These are phyloP conservation scores for Xenosphaeropsis pyriputrescens DNA, from an alignment of 2,329 filamentous ascomycete species.

Conservation along the genomic window DNA sequence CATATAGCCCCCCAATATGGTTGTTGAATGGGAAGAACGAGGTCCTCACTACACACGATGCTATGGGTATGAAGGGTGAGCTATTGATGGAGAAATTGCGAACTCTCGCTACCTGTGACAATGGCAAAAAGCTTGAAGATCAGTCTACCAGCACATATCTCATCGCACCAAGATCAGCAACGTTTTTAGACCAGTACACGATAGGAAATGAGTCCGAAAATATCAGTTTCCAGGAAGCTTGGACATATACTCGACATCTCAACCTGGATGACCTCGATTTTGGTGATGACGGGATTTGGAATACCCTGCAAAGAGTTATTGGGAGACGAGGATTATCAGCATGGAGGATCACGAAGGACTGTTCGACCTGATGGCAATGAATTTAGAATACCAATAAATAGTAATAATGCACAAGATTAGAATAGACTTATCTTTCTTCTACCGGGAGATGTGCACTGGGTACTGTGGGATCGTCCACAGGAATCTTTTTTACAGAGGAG, in stretches of 20 bases:
- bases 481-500: too few relatives aligned
- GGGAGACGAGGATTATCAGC: slow-evolving; percentile 44
- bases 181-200: slow-evolving; percentile 51
- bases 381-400: too few relatives aligned
- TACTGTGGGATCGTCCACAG: too few relatives aligned
- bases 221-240: slow-evolving; percentile 53
- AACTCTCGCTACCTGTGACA: slow-evolving; percentile 45
- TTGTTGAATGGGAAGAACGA: slow-evolving; percentile 63
- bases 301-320: slow-evolving; percentile 53
- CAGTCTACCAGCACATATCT: slow-evolving; percentile 52
- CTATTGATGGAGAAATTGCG: slow-evolving; percentile 42
- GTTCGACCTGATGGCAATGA: slow-evolving; percentile 10
- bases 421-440: too few relatives aligned
- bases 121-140: slow-evolving; percentile 37
- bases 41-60: slow-evolving; percentile 53
- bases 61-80: slow-evolving; percentile 57
- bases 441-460: too few relatives aligned
- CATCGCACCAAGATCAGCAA: slow-evolving; percentile 59
- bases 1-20: slow-evolving; percentile 71
- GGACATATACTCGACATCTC: slow-evolving; percentile 52
- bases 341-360: slow-evolving; percentile 53
- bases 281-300: slow-evolving; percentile 60
- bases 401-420: too few relatives aligned
- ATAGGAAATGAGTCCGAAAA: slow-evolving; percentile 25
- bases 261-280: slow-evolving; percentile 74